phyloP scores from a whole-genome alignment of 2,329 filamentous ascomycete genomes.

The Rhinocladiella mackenziei region DNA sequence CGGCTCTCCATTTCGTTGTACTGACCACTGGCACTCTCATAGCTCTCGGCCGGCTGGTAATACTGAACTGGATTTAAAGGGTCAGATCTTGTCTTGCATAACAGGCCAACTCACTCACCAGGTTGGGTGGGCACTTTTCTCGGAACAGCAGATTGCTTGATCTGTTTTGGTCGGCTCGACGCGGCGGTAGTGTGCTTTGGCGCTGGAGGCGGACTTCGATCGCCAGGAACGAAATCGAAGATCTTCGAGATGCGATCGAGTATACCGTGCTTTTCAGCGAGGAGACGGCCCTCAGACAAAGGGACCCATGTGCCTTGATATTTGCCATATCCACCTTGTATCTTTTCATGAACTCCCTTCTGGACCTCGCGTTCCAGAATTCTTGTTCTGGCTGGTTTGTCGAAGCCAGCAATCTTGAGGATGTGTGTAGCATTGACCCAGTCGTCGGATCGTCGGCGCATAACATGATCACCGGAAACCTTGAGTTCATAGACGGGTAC shows the following conservation, averaged over 20 bases:
- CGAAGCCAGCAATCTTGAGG: slow-evolving; percentile 91
- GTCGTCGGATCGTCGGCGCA: slow-evolving; percentile 87
- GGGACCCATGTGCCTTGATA: slow-evolving; percentile 99
- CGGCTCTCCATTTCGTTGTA: slow-evolving; percentile 75
- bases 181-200: slow-evolving; percentile 75
- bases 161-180: slow-evolving; percentile 72
- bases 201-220: slow-evolving; percentile 84
- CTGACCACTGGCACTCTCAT: slow-evolving; percentile 59
- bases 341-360: slow-evolving; percentile 94
- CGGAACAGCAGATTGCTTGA: slow-evolving; percentile 62
- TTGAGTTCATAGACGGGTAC: slow-evolving; percentile 94
- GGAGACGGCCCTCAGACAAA: slow-evolving; percentile 69
- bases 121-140: slow-evolving; percentile 49
- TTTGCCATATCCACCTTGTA: slow-evolving; percentile 97
- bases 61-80: slow-evolving; percentile 12
- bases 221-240: slow-evolving; percentile 82
- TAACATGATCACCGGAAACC: slow-evolving; percentile 84
- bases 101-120: slow-evolving; percentile 4
- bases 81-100: not conserved
- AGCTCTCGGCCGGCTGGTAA: slow-evolving; percentile 54
- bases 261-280: slow-evolving; percentile 83
- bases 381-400: slow-evolving; percentile 90
- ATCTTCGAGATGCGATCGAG: slow-evolving; percentile 79
- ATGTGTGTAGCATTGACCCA: slow-evolving; percentile 99
- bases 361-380: slow-evolving; percentile 97